Percentiles rank a stretch among this genome's conserved stretches.
phyloP scores from a whole-genome alignment of 768 basidiomycete genomes.

The Russula vinacea region DNA sequence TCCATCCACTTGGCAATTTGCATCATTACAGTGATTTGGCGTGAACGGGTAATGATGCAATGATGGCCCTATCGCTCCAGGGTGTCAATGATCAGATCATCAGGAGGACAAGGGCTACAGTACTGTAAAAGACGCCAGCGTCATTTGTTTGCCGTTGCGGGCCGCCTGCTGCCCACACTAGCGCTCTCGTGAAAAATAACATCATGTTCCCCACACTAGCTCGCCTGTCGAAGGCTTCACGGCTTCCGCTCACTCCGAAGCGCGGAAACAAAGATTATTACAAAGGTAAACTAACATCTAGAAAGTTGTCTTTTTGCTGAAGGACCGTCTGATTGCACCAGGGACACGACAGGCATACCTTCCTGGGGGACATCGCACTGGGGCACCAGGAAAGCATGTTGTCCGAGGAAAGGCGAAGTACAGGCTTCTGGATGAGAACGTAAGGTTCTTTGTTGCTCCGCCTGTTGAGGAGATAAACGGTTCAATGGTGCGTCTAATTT shows the following conservation, averaged over 20 bases:
- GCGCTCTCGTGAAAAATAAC: not conserved
- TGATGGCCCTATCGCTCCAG: not conserved
- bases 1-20: not conserved
- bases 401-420: constrained; percentile 76
- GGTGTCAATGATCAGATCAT: too few relatives aligned
- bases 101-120: too few relatives aligned
- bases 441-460: constrained; percentile 83
- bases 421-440: constrained; percentile 74
- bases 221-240: constrained; percentile 79
- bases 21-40: not conserved
- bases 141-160: not conserved
- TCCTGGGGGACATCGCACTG: constrained; percentile 82
- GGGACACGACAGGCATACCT: constrained; percentile 81
- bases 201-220: constrained; percentile 33
- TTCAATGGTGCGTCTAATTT: constrained; percentile 48
- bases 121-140: too few relatives aligned
- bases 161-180: not conserved
- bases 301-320: not conserved
- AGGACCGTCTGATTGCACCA: constrained; percentile 33
- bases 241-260: constrained; percentile 80
- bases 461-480: constrained; percentile 56
- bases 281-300: constrained; percentile 61
- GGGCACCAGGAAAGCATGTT: constrained; percentile 84
- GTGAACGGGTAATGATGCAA: not conserved
- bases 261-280: constrained; percentile 94